A percentile compares a stretch with the other conserved stretches of the same genome.
These are phyloP conservation scores for Debaryomycetaceae sp. DNA, from an alignment of 1,139 yeast genomes.

Conservation along the genomic window DNA sequence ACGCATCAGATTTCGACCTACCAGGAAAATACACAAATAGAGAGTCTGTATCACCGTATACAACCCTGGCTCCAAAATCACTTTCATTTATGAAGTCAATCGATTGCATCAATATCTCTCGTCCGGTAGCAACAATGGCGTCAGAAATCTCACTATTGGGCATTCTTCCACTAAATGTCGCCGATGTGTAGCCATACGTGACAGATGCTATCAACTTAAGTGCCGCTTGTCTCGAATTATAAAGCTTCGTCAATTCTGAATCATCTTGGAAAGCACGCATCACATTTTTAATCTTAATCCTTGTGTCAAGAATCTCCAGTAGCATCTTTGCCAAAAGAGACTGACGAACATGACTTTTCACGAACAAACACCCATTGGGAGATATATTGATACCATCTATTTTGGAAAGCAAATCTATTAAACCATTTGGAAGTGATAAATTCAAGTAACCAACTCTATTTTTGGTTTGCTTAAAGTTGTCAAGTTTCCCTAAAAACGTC, in stretches of 20 bases:
- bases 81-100: constrained; percentile 63
- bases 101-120: constrained; percentile 76
- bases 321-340: constrained; percentile 83
- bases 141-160: constrained; percentile 95
- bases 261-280: constrained; percentile 53
- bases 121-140: constrained; percentile 85
- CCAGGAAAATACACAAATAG: constrained; percentile 90
- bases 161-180: constrained; percentile 94
- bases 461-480: constrained; percentile 43
- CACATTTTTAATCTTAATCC: constrained; percentile 75
- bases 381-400: constrained; percentile 57
- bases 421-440: constrained; percentile 51
- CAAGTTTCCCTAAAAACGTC: constrained; percentile 71
- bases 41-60: constrained; percentile 96
- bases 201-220: constrained; percentile 89
- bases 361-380: constrained; percentile 86
- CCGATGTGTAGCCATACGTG: constrained; percentile 93
- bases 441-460: constrained; percentile 39
- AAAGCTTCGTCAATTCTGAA: constrained; percentile 47
- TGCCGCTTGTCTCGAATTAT: constrained; percentile 81
- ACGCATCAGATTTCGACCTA: constrained; percentile 71
- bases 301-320: constrained; percentile 72
- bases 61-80: constrained; percentile 85
- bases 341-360: constrained; percentile 59
- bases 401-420: constrained; percentile 50